These are phyloP conservation scores for Mortierella alpina DNA, from an alignment of 192 early-diverging fungal species.

Conservation along the genomic window DNA sequence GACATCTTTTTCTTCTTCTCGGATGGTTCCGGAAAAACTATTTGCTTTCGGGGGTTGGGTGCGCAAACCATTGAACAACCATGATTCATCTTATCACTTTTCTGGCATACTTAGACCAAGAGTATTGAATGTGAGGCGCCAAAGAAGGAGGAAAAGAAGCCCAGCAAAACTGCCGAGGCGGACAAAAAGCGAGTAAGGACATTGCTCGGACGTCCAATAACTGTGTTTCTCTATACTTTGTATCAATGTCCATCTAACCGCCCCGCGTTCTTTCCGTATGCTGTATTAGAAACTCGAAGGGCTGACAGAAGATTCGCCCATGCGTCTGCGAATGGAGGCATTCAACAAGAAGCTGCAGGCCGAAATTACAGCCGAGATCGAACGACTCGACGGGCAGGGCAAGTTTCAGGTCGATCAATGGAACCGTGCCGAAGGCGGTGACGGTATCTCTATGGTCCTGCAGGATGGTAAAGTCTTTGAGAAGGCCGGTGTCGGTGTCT, in stretches of 20 bases:
- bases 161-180: constrained; percentile 31
- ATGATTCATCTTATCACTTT: not conserved
- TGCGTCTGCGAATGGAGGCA: constrained; percentile 86
- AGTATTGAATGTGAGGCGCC: constrained; percentile 43
- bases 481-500: constrained; percentile 97
- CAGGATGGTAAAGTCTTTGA: constrained; percentile 94
- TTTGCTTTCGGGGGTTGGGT: not conserved
- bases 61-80: not conserved
- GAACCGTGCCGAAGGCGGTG: constrained; percentile 91
- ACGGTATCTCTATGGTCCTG: constrained; percentile 91
- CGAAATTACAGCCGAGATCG: constrained; percentile 76
- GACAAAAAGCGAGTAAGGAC: constrained; percentile 44
- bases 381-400: constrained; percentile 68
- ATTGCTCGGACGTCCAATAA: not conserved
- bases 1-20: not conserved
- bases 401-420: constrained; percentile 84
- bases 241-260: not conserved
- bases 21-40: not conserved
- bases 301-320: constrained; percentile 64
- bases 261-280: not conserved
- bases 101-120: constrained; percentile 5
- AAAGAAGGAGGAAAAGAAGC: constrained; percentile 27
- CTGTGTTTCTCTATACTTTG: not conserved
- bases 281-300: constrained; percentile 52
- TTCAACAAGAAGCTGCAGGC: constrained; percentile 83